Conservation (phyloP, 2,329 filamentous ascomycete genomes). For the Exserohilum rostratum region DNA sequence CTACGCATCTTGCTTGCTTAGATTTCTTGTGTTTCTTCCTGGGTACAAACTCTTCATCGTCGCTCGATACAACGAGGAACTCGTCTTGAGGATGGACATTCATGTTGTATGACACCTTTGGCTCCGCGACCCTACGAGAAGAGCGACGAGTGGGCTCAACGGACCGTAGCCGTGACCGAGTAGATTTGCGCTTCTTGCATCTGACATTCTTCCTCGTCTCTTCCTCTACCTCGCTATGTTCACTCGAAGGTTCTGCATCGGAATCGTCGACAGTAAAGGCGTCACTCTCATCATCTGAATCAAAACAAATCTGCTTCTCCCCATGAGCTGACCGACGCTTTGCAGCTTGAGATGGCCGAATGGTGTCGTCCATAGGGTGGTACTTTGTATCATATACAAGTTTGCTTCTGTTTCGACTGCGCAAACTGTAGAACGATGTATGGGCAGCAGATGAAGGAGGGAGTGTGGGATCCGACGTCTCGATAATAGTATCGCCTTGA, state of each 20-base stretch:
- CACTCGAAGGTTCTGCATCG: constrained; percentile 1
- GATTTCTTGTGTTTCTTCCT: constrained; percentile 2
- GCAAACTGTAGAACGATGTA: constrained; percentile 17
- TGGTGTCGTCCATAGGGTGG: constrained; percentile 42
- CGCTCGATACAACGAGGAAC: constrained; percentile 17
- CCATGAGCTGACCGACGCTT: constrained; percentile 34
- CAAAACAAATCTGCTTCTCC: constrained; percentile 1
- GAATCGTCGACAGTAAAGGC: constrained; percentile 2
- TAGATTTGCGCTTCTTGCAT: constrained; percentile 17
- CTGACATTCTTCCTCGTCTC: constrained; percentile 2
- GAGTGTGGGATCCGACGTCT: background rate
- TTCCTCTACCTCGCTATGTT: constrained; percentile 12
- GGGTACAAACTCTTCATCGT: background rate
- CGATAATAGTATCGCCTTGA: constrained; percentile 16
- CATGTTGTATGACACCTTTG: constrained; percentile 32
- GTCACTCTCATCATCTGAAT: constrained; percentile 5
- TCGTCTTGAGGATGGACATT: constrained; percentile 39
- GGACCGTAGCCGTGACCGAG: background rate
- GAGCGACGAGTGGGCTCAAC: constrained; percentile 29
- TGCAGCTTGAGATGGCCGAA: constrained; percentile 35
- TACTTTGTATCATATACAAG: constrained; percentile 42
- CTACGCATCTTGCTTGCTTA: background rate
- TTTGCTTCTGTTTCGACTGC: constrained; percentile 20
- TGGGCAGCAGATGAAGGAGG: constrained; percentile 13
- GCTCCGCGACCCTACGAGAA: constrained; percentile 24